Conservation (phyloP, 768 basidiomycete species). For the Russula sp. region DNA sequence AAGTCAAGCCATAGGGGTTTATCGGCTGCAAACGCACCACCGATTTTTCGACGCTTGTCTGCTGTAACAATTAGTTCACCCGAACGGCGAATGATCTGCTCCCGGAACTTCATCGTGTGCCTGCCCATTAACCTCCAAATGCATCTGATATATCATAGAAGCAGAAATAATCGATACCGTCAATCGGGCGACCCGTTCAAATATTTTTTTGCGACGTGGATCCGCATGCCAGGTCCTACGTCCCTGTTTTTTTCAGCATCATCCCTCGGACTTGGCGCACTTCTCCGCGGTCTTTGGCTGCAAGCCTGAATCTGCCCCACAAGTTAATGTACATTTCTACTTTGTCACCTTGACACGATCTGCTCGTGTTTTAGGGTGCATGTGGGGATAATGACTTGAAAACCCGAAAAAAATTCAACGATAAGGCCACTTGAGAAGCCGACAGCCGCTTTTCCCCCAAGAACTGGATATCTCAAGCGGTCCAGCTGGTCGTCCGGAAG, state of each 20-base stretch:
- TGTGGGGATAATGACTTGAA: no score
- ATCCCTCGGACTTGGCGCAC: background rate
- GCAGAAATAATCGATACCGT: background rate
- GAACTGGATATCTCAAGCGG: no score
- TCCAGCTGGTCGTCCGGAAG: no score
- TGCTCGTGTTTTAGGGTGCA: background rate
- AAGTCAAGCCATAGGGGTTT: background rate
- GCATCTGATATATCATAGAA: background rate
- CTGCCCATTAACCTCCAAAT: background rate
- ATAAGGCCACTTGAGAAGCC: no score
- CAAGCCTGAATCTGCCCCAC: background rate
- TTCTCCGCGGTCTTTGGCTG: background rate
- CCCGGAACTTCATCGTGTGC: background rate
- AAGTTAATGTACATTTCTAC: background rate
- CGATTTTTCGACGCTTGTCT: background rate
- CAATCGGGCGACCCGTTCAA: background rate
- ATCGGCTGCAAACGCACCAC: background rate
- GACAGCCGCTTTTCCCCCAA: no score
- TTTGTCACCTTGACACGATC: slow-evolving; percentile 7
- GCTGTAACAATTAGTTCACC: background rate
- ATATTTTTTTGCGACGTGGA: background rate
- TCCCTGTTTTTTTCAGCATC: background rate
- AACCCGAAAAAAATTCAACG: no score
- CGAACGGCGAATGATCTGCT: background rate
- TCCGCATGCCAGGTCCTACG: background rate